phyloP scores from a whole-genome alignment of 345 rosid species.

The Populus pruinosa region DNA sequence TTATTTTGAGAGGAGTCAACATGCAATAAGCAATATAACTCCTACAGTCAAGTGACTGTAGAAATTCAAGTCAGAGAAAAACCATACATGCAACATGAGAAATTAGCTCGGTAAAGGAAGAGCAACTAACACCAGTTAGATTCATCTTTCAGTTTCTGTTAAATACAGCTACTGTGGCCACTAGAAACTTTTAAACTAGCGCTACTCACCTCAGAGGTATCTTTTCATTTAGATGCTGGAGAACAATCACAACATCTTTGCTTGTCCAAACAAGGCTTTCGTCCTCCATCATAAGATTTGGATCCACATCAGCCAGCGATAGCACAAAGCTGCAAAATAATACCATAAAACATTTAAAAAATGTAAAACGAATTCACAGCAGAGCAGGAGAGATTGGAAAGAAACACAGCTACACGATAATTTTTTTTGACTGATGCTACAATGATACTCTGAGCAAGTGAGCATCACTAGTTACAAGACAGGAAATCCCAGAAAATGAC shows the following conservation, averaged over 20 bases:
- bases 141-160: too few species aligned
- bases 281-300: slow-evolving; percentile 91
- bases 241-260: slow-evolving; percentile 88
- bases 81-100: background rate
- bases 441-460: too few species aligned
- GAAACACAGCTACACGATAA: too few species aligned
- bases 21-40: too few species aligned
- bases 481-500: too few species aligned
- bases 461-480: too few species aligned
- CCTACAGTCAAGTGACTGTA: too few species aligned
- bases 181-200: background rate
- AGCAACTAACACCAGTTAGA: too few species aligned
- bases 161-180: background rate
- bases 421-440: too few species aligned
- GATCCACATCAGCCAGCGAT: slow-evolving; percentile 91
- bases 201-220: slow-evolving; percentile 79
- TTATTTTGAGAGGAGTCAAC: too few species aligned
- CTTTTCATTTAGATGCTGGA: slow-evolving; percentile 83
- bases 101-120: too few species aligned
- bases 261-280: slow-evolving; percentile 97
- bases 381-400: too few species aligned
- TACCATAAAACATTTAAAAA: background rate
- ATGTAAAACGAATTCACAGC: background rate
- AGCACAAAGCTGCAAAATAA: slow-evolving; percentile 68
- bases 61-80: background rate